Evolutionary conservation across 129 eudicot species (phyloP).

Genomic region (Dittrichia graveolens): DNA sequence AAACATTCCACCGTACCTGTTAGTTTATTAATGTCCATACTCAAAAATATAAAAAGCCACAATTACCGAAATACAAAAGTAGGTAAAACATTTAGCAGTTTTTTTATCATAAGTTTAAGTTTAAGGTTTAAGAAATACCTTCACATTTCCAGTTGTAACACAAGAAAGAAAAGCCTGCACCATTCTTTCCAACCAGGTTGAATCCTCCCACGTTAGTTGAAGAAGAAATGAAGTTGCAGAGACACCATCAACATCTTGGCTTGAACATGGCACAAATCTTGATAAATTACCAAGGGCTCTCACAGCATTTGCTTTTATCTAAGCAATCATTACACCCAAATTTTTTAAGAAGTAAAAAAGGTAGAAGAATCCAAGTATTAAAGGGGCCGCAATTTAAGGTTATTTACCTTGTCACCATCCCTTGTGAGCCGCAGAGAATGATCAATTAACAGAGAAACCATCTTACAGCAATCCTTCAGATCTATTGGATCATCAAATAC

Average conservation of each 20-base stretch:
- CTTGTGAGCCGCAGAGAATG: constrained; percentile 71
- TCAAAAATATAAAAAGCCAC: background rate
- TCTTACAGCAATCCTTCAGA: constrained; percentile 41
- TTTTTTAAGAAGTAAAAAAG: background rate
- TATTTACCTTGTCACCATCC: constrained; percentile 88
- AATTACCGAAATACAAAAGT: background rate
- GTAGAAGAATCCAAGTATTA: constrained; percentile 8
- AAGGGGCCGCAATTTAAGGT: background rate
- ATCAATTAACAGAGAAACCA: constrained; percentile 51
- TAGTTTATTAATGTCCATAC: constrained; percentile 34
- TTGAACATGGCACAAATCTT: constrained; percentile 64
- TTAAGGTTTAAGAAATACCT: constrained; percentile 46
- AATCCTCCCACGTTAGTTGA: constrained; percentile 35
- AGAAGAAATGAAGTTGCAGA: constrained; percentile 32
- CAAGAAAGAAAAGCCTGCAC: constrained; percentile 96
- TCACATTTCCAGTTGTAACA: constrained; percentile 90
- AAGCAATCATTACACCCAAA: constrained; percentile 17
- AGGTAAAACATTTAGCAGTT: background rate
- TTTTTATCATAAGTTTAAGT: background rate
- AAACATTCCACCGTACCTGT: constrained; percentile 99
- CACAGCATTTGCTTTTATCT: constrained; percentile 98
- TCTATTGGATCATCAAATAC: constrained; percentile 41
- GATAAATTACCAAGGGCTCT: constrained; percentile 93
- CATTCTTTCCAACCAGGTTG: constrained; percentile 63
- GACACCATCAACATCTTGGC: constrained; percentile 13